phyloP scores from a whole-genome alignment of 495 filamentous ascomycete genomes.

The Cryomyces antarcticus region DNA sequence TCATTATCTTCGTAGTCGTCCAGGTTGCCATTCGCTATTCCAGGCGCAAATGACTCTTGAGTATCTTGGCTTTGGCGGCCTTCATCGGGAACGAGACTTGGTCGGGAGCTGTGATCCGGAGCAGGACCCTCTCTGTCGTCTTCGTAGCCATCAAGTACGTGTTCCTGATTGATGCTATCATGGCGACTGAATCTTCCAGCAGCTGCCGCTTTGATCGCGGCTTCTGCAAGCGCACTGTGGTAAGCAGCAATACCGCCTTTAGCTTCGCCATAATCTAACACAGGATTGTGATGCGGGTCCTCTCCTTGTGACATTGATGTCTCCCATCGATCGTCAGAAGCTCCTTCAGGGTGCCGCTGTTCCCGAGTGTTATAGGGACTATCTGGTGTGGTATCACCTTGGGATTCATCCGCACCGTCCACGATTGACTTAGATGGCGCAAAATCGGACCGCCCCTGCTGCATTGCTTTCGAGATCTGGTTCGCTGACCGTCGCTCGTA shows the following conservation, averaged over 20 bases:
- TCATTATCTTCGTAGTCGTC: slow-evolving; percentile 36
- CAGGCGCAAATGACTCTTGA: slow-evolving; percentile 10
- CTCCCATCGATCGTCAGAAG: neutral
- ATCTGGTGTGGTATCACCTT: neutral
- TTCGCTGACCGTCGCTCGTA: slow-evolving; percentile 6
- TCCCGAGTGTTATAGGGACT: neutral
- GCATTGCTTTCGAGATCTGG: too few species aligned
- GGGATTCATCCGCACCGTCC: neutral
- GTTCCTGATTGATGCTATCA: slow-evolving; percentile 14
- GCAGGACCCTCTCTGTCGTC: slow-evolving; percentile 13
- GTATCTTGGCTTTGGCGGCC: slow-evolving; percentile 17
- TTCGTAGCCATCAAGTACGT: slow-evolving; percentile 1
- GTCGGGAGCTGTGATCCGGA: slow-evolving; percentile 8
- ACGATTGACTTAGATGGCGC: neutral
- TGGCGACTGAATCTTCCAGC: slow-evolving; percentile 45
- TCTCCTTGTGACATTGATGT: neutral
- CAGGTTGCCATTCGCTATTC: neutral
- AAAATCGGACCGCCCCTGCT: neutral
- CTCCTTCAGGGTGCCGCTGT: neutral
- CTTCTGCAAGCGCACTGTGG: slow-evolving; percentile 62
- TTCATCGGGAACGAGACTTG: slow-evolving; percentile 21
- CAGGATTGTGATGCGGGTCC: too few species aligned
- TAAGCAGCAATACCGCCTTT: slow-evolving; percentile 24
- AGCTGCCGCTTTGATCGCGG: slow-evolving; percentile 50
- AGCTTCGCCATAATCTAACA: too few species aligned